A percentile compares a stretch with the other conserved stretches of the same genome.
phyloP scores from a whole-genome alignment of 2,329 filamentous ascomycete genomes.

The Microdochium bolleyi region DNA sequence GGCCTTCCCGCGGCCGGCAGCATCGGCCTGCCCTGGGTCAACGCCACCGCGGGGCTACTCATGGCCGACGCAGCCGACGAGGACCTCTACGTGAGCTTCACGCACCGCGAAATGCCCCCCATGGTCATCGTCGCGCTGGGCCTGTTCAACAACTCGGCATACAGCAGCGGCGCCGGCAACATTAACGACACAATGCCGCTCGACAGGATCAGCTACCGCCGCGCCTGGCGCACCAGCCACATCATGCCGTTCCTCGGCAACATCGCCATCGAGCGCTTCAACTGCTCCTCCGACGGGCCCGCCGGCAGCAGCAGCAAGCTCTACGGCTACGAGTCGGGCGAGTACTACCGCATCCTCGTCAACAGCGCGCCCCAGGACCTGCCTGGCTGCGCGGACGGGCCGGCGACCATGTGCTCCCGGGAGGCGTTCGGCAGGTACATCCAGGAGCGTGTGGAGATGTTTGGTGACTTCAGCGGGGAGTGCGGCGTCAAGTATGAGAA shows the following conservation, averaged over 20 bases:
- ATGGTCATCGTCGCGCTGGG: conserved; percentile 60
- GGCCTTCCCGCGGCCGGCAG: conserved; percentile 48
- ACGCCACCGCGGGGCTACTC: conserved; percentile 46
- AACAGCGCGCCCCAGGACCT: conserved; percentile 34
- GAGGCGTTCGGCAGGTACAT: conserved; percentile 29
- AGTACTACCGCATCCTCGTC: conserved; percentile 37
- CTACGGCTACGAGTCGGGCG: conserved; percentile 43
- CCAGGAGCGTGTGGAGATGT: conserved; percentile 25
- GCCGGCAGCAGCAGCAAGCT: conserved; percentile 32
- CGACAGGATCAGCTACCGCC: conserved; percentile 52
- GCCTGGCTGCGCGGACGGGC: conserved; percentile 32
- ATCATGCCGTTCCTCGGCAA: conserved; percentile 60
- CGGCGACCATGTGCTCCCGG: conserved; percentile 33
- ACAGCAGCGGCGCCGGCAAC: conserved; percentile 35
- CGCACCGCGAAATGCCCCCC: conserved; percentile 60
- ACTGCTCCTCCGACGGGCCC: no score
- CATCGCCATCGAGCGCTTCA: conserved; percentile 56
- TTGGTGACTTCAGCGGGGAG: conserved; percentile 29
- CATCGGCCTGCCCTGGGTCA: conserved; percentile 60
- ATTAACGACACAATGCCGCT: conserved; percentile 59
- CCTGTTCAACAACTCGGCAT: conserved; percentile 60
- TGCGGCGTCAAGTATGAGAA: conserved; percentile 27
- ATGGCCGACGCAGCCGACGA: conserved; percentile 31
- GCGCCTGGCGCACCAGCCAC: conserved; percentile 55
- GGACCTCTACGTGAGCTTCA: conserved; percentile 61